Base-by-base conservation (phyloP, 2,329 filamentous ascomycete genomes). In the Sporothrix euskadiensis region DNA sequence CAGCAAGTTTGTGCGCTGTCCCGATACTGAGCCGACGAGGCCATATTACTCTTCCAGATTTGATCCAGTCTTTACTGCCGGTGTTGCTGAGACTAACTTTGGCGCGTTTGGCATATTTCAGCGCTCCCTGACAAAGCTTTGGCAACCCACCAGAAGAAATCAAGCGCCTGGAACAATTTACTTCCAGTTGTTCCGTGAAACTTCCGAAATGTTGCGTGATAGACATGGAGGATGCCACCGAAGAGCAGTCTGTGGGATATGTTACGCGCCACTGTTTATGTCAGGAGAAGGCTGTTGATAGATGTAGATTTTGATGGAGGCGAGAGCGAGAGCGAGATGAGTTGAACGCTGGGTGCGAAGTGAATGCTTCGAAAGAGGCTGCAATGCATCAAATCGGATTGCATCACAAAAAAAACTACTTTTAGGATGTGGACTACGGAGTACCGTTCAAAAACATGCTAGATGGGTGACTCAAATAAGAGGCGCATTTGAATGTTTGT, bases 1-100 rank as follows among this genome's bases (percentile, higher is more conserved):
- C 3, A 49, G 63, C 41, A 66, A 47, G 41, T 66, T 66, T 66
- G 39, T 66, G 63, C 63, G 63, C 41, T n/a, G 26, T 44, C 7
- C 22, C n/a, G n/a, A 8, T 7, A 12, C 22, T 8, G 5, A 39
- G 3, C 44, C 44, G 44, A 19, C 14, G 44, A 19, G 44, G 44
- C 14, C 44, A 49, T 49, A 49, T 16, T 49, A 35, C 7, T 22
- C 32, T 63, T 19, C 59, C 59, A 63, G 10, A 3, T 19, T 32
- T 61, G 57, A 4, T 35, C 5, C 35, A 35, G 2, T 35, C 7
- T 35, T 35, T 3, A 4, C 49, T 56, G 52, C 10, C 7, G 56
- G 12, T 14, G 1, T 19, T 59, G 56, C 30, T 59, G 56, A 59
- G 56, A 35, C 6, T 12, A 19, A 30, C 14, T 35, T 35, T 30